Evolutionary conservation across 306 rosid species (phyloP).

Genomic region (Trichosanthes cucumerina): DNA sequence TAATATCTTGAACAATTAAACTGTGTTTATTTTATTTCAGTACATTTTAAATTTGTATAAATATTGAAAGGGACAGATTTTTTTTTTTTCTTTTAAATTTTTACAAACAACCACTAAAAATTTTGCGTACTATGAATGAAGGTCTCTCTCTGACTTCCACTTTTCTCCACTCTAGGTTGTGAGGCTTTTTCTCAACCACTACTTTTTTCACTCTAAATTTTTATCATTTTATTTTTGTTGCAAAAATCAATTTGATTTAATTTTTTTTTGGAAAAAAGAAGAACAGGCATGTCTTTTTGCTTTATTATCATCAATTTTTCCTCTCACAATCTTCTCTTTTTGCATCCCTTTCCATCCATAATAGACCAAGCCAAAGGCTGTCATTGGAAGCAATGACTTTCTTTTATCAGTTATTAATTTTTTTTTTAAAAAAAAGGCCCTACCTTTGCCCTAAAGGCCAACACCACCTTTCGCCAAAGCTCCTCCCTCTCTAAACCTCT

Average conservation of each 20-base stretch:
- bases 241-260: too few species aligned
- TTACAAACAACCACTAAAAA: neutral
- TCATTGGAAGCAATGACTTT: neutral
- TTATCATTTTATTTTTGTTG: neutral
- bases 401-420: neutral
- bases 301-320: neutral
- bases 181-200: neutral
- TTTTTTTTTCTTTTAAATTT: neutral
- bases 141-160: neutral
- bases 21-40: neutral
- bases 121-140: neutral
- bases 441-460: neutral
- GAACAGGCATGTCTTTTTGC: neutral
- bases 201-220: neutral
- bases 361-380: constrained; percentile 8
- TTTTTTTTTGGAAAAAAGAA: neutral
- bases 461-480: neutral
- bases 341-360: constrained; percentile 7
- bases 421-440: neutral
- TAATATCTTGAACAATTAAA: neutral
- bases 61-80: neutral
- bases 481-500: neutral
- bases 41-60: neutral
- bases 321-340: constrained; percentile 1
- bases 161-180: neutral